Evolutionary conservation across 129 eudicot genomes (phyloP), one percentile per base, ranked within the genome.

Genomic region (Lactuca saligna): DNA sequence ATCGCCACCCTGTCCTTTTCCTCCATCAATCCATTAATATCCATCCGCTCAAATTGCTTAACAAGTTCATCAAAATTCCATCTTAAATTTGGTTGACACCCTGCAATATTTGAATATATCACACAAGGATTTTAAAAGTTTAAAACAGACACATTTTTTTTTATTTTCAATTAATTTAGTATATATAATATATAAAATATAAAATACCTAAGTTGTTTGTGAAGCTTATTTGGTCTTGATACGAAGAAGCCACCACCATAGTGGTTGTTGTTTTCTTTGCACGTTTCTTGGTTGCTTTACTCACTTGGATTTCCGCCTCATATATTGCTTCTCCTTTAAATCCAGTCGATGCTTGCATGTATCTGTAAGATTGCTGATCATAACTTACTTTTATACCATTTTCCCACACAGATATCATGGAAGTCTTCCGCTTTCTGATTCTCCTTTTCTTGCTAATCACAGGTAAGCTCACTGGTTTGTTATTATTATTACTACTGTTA

Each of bases 381-480:
- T 34, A 56, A 63, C 77, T 54, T 15, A 55, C 48, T 42, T 49
- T 73, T 59, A 58, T 75, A 64, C 82, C 87, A 49, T 29, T 66
- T 70, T 8, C 34, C 62, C 29, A 74, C 50, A 37, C 58, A 71
- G 73, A 67, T 62, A 75, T 61, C 33, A 39, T 72, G 56, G 61
- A 55, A 56, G 49, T 74, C 14, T 72, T 69, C 53, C 25, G 65
- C 71, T 77, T 80, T 67, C 78, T 83, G 13, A 74, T 78, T 81
- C 87, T 87, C 76, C 76, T 83, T 72, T 82, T 87, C 78, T 83
- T 89, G 48, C 64, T 25, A 53, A 80, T 84, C 48, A 65, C 71
- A 12, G 94, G 91, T 67, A 83, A 77, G 39, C 72, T 66, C 65
- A 72, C 29, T 25, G 1, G 29, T 25, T 25, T 25, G 29, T 25